These are phyloP conservation scores for Botrytis galanthina DNA, from an alignment of 2,329 filamentous ascomycete genomes.

Conservation along the genomic window DNA sequence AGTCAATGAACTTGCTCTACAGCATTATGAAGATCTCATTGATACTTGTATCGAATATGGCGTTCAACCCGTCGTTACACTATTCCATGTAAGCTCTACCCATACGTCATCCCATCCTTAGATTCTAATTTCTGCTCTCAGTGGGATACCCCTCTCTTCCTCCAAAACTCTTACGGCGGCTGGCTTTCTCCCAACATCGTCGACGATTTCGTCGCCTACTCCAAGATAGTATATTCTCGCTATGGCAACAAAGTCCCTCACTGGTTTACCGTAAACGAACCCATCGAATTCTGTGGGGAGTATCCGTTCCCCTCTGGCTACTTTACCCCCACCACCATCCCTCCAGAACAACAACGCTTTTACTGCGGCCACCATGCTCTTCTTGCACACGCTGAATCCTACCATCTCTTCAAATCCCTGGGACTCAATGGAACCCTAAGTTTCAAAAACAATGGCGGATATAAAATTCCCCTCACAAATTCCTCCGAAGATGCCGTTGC, in stretches of 20 bases:
- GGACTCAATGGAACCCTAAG: conserved; percentile 50
- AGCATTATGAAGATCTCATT: conserved; percentile 54
- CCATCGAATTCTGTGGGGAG: conserved; percentile 39
- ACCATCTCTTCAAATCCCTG: conserved; percentile 53
- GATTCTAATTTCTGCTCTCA: background rate
- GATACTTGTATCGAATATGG: conserved; percentile 50
- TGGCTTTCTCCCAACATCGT: conserved; percentile 48
- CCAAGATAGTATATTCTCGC: conserved; percentile 49
- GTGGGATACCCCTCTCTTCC: conserved; percentile 36
- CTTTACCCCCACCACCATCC: conserved; percentile 41
- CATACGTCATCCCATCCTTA: background rate
- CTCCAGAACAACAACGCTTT: conserved; percentile 41
- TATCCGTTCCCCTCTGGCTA: conserved; percentile 36
- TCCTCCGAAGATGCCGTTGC: conserved; percentile 35
- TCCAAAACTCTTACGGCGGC: conserved; percentile 44
- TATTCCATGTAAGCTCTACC: conserved; percentile 42
- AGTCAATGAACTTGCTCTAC: conserved; percentile 49
- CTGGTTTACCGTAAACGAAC: conserved; percentile 55
- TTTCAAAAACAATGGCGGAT: conserved; percentile 44
- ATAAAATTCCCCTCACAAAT: conserved; percentile 47
- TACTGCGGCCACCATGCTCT: conserved; percentile 45
- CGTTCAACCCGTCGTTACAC: conserved; percentile 48
- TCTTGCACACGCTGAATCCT: conserved; percentile 48
- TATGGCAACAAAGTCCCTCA: conserved; percentile 51
- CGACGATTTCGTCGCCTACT: conserved; percentile 52